phyloP scores from a whole-genome alignment of 352 stramenopile genomes.

The Salisapilia sapeloensis region DNA sequence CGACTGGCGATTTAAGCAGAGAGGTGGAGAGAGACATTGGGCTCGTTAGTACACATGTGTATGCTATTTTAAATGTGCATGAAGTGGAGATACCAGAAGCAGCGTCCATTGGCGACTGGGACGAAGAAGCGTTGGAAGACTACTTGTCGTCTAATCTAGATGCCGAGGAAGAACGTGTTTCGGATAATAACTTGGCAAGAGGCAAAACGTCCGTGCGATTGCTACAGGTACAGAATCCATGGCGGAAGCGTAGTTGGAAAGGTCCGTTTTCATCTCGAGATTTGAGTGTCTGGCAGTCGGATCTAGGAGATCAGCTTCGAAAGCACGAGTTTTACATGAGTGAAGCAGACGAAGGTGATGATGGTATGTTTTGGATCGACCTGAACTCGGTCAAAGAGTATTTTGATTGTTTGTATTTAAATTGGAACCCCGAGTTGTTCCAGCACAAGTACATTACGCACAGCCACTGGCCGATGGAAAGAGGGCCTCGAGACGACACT shows the following conservation, averaged over 20 bases:
- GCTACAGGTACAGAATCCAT: conserved; percentile 95
- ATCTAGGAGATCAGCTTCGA: conserved; percentile 37
- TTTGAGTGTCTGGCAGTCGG: conserved; percentile 24
- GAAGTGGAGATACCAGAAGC: no score
- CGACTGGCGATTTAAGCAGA: conserved; percentile 71
- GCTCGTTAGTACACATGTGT: conserved; percentile 92
- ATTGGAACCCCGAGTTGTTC: conserved; percentile 92
- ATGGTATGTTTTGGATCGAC: conserved; percentile 95
- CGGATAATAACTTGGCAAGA: conserved; percentile 1
- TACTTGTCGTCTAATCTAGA: no score
- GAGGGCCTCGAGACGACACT: conserved; percentile 78
- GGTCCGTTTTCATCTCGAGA: conserved; percentile 73
- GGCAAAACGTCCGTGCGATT: conserved; percentile 27
- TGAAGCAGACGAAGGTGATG: conserved; percentile 26
- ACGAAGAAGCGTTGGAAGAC: conserved; percentile 15
- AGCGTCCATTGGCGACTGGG: conserved; percentile 3
- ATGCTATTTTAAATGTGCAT: conserved; percentile 89
- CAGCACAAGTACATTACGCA: conserved; percentile 61
- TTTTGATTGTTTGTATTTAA: conserved; percentile 90
- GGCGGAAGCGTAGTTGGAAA: conserved; percentile 74
- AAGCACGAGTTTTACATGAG: conserved; percentile 17
- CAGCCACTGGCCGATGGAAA: conserved; percentile 65
- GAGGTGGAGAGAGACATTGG: conserved; percentile 73
- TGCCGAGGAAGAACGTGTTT: conserved; percentile 1
- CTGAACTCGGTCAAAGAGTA: conserved; percentile 85